Evolutionary conservation across 2,329 filamentous ascomycete genomes (phyloP), one percentile per base, ranked within the genome.

Genomic region (Colletotrichum lini): DNA sequence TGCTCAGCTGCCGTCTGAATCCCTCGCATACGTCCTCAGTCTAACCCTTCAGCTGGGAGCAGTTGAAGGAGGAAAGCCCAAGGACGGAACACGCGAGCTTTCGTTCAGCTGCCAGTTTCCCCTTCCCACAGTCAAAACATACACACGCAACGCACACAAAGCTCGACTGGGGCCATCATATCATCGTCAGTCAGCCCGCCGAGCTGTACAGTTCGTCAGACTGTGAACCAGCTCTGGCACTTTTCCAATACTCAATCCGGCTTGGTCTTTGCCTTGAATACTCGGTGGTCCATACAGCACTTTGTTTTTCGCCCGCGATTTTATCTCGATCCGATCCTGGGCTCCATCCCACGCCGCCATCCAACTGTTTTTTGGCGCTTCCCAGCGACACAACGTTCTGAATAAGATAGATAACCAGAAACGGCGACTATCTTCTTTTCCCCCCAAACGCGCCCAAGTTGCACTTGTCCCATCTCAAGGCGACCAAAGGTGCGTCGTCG

Each of bases 81-180:
- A 49, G 35, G 65, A 62, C 53, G 26, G 42, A 44, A 70, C 40
- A 40, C 50, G 57, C 40, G 60, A 62, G 62, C 44, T 45, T 67
- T 23, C 56, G 50, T 49, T 54, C 56, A 42, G 57, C 38, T 45
- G 58, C 47, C 49, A 45, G 52, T 63, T 71, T 53, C 57, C 58
- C 40, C 64, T 53, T 67, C 65, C 52, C 54, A 26, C 65, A 53
- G 57, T 35, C 68, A 67, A 67, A 70, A 67, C 64, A 61, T 21
- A 61, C 45, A 63, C 35, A 50, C 54, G 65, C 16, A 35, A 45
- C 44, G 15, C 44, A 45, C 44, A 45, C 44, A 35, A 35, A 35
- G 6, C 45, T 54, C 59, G 50, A 50, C 68, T 50, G 53, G 35
- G 56, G 42, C 45, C 53, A 53, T 71, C 68, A 38, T 35, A 8